These are phyloP conservation scores for Epichloe baconii DNA, from an alignment of 2,329 filamentous ascomycete genomes.

Conservation along the genomic window DNA sequence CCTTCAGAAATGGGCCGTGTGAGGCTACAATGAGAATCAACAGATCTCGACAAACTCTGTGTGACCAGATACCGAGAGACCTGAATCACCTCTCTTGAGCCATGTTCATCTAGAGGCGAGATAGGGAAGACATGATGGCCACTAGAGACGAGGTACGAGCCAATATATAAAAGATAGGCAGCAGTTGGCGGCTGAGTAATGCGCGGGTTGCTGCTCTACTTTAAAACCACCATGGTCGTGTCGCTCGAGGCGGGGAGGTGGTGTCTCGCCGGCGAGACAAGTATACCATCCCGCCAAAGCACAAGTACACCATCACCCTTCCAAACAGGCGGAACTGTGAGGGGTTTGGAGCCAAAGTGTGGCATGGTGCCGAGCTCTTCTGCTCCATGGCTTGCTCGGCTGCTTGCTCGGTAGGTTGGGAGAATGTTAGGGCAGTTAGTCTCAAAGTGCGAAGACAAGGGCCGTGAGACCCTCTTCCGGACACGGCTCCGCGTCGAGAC, in stretches of 20 bases:
- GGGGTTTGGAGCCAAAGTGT: background rate
- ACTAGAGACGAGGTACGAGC: conserved; percentile 1
- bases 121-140: conserved; percentile 14
- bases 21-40: conserved; percentile 5
- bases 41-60: conserved; percentile 18
- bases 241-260: conserved; percentile 4
- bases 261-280: conserved; percentile 10
- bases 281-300: conserved; percentile 4
- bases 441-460: background rate
- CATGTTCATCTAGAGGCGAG: conserved; percentile 20
- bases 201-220: background rate
- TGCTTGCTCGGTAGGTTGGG: background rate
- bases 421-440: background rate
- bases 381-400: background rate
- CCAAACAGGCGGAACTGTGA: conserved; percentile 1
- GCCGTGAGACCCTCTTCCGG: background rate
- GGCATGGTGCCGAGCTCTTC: background rate
- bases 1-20: conserved; percentile 6
- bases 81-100: conserved; percentile 23
- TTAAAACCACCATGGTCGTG: conserved; percentile 1
- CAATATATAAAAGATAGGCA: background rate
- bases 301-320: conserved; percentile 1
- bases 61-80: conserved; percentile 23
- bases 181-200: background rate
- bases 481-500: background rate